These are phyloP conservation scores for Komagataella populi DNA, from an alignment of 805 yeast genomes.

Conservation along the genomic window DNA sequence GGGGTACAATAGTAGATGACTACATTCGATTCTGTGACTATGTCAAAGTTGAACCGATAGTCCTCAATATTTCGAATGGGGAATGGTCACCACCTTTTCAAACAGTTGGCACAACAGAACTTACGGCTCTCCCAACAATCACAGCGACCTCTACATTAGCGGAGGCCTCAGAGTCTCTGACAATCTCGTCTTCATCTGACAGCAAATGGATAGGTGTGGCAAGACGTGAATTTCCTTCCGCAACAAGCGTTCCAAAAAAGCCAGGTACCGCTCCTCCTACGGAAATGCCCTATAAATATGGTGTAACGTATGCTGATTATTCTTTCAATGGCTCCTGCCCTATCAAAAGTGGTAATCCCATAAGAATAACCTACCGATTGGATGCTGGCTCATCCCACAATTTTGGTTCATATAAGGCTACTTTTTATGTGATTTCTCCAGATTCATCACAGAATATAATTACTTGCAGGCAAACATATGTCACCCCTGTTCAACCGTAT, in stretches of 20 bases:
- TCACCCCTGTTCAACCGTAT: slow-evolving; percentile 31
- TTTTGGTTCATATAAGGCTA: slow-evolving; percentile 31
- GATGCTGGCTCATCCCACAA: slow-evolving; percentile 12
- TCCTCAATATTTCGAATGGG: not conserved
- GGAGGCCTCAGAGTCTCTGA: not conserved
- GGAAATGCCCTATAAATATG: not conserved
- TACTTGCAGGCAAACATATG: slow-evolving; percentile 33
- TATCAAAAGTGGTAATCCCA: slow-evolving; percentile 10
- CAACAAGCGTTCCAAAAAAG: not conserved
- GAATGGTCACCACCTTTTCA: not conserved
- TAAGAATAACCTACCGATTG: slow-evolving; percentile 12
- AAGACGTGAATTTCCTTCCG: not conserved
- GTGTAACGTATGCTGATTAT: not conserved
- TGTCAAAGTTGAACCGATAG: slow-evolving; percentile 7
- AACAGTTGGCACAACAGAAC: not conserved
- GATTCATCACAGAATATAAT: slow-evolving; percentile 20
- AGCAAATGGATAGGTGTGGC: not conserved
- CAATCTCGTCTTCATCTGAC: not conserved
- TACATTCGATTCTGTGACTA: slow-evolving; percentile 28
- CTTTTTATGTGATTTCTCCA: slow-evolving; percentile 27
- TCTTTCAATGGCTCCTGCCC: slow-evolving; percentile 13
- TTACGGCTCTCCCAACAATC: not conserved
- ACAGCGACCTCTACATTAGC: not conserved
- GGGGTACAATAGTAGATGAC: slow-evolving; percentile 23
- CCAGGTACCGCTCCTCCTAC: slow-evolving; percentile 1